A percentile compares a stretch with the other conserved stretches of the same genome.
Evolutionary conservation across 2,329 filamentous ascomycete genomes (phyloP).

Genomic region (Myriosclerotinia duriaeana): DNA sequence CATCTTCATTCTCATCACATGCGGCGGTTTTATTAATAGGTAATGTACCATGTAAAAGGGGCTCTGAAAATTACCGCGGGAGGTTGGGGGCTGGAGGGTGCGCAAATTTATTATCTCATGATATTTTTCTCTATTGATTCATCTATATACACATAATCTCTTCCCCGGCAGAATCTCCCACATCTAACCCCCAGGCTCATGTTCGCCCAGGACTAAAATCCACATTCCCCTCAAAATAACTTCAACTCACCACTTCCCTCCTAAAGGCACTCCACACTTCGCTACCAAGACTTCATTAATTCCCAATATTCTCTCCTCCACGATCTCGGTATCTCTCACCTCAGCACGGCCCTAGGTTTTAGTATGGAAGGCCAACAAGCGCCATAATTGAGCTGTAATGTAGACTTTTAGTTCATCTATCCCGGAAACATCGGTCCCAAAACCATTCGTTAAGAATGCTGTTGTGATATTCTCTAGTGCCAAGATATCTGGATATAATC

Average conservation of each 20-base stretch:
- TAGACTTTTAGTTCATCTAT: constrained; percentile 40
- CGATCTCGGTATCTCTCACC: constrained; percentile 39
- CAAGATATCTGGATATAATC: constrained; percentile 50
- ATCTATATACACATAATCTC: no score
- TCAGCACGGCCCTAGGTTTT: constrained; percentile 49
- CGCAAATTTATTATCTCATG: no score
- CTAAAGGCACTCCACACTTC: constrained; percentile 11
- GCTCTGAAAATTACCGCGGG: no score
- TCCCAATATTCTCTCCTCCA: constrained; percentile 46
- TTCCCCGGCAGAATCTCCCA: no score
- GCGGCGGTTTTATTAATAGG: constrained; percentile 52
- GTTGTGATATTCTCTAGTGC: constrained; percentile 49
- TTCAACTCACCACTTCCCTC: constrained; percentile 42
- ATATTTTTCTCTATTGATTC: no score
- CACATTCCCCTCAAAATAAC: constrained; percentile 49
- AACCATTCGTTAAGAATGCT: constrained; percentile 42
- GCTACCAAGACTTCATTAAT: constrained; percentile 47
- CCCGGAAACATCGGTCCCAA: not conserved
- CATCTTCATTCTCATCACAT: constrained; percentile 52
- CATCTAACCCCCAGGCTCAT: no score
- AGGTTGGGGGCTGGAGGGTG: no score
- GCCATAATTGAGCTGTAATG: constrained; percentile 50
- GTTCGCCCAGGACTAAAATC: constrained; percentile 33
- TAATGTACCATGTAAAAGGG: not conserved
- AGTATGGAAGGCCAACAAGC: constrained; percentile 52